Percentiles rank a stretch among this genome's conserved stretches.
phyloP scores from a whole-genome alignment of 345 rosid species.

The Atalantia buxifolia region DNA sequence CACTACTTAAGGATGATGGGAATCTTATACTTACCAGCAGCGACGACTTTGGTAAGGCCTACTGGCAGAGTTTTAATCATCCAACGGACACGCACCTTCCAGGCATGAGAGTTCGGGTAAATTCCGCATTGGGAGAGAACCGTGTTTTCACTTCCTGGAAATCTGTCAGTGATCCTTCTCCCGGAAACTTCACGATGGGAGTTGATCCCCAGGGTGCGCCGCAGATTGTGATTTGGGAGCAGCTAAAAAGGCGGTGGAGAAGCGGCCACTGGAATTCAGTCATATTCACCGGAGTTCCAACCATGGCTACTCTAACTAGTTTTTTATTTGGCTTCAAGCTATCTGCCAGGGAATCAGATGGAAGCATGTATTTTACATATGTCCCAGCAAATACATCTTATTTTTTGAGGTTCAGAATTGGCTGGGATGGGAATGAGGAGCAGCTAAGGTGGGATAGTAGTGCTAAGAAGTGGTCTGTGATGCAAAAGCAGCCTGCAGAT shows the following conservation, averaged over 20 bases:
- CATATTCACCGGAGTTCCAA: conserved; percentile 54
- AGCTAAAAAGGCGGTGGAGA: conserved; percentile 53
- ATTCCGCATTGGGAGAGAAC: conserved; percentile 33
- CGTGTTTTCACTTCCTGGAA: conserved; percentile 55
- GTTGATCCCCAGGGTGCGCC: conserved; percentile 63
- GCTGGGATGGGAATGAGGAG: conserved; percentile 52
- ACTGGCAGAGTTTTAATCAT: conserved; percentile 65
- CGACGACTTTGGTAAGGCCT: conserved; percentile 12
- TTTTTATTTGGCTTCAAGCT: conserved; percentile 54
- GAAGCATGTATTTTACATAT: conserved; percentile 54
- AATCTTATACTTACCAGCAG: conserved; percentile 30
- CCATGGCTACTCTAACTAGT: conserved; percentile 34
- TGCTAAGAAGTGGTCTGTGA: conserved; percentile 36
- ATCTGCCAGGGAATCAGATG: conserved; percentile 30
- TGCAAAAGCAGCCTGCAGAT: conserved; percentile 43
- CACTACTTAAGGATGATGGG: conserved; percentile 30
- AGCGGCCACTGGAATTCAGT: conserved; percentile 75
- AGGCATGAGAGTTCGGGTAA: conserved; percentile 53
- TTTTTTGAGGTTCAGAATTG: conserved; percentile 49
- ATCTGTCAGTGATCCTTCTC: conserved; percentile 54
- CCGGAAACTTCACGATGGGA: conserved; percentile 57
- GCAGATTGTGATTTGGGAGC: conserved; percentile 74
- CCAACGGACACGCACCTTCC: conserved; percentile 64
- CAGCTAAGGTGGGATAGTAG: conserved; percentile 48
- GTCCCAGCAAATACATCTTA: conserved; percentile 28